Conservation (phyloP, 2,329 filamentous ascomycete species). For the Fusarium austroafricanum region DNA sequence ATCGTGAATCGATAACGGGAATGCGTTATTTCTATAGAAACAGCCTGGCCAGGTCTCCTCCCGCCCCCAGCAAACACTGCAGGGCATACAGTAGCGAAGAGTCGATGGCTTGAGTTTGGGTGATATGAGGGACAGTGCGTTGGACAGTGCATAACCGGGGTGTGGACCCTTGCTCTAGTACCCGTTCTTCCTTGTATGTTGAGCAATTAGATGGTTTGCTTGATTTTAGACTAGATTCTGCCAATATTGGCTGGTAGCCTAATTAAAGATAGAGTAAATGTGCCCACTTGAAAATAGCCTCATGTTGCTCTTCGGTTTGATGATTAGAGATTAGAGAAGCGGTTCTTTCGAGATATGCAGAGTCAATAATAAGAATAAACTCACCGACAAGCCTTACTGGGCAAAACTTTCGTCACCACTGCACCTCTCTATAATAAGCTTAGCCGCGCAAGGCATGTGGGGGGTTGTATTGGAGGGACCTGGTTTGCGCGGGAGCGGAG, state of each 20-base stretch:
- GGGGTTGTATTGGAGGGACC: slow-evolving; percentile 30
- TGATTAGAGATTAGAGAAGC: background rate
- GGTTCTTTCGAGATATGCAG: background rate
- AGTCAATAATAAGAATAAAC: background rate
- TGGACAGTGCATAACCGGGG: slow-evolving; percentile 28
- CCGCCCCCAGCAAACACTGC: slow-evolving; percentile 29
- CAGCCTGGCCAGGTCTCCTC: slow-evolving; percentile 26
- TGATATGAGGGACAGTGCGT: slow-evolving; percentile 25
- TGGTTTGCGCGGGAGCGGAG: slow-evolving; percentile 37
- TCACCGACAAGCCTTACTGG: slow-evolving; percentile 1
- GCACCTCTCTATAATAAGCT: slow-evolving; percentile 15
- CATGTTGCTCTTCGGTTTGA: background rate
- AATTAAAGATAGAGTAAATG: slow-evolving; percentile 7
- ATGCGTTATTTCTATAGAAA: slow-evolving; percentile 29
- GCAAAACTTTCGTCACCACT: no score
- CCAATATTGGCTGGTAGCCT: slow-evolving; percentile 17
- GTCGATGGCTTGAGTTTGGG: background rate
- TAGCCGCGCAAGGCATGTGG: slow-evolving; percentile 30
- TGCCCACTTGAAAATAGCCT: slow-evolving; percentile 7
- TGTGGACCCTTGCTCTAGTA: slow-evolving; percentile 29
- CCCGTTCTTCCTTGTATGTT: slow-evolving; percentile 18
- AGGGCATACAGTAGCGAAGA: slow-evolving; percentile 16
- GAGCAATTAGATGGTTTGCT: slow-evolving; percentile 5
- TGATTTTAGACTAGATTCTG: slow-evolving; percentile 18
- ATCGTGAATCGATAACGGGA: slow-evolving; percentile 22